Base-by-base conservation (phyloP, 352 stramenopile genomes). In the Phytophthora constricta region DNA sequence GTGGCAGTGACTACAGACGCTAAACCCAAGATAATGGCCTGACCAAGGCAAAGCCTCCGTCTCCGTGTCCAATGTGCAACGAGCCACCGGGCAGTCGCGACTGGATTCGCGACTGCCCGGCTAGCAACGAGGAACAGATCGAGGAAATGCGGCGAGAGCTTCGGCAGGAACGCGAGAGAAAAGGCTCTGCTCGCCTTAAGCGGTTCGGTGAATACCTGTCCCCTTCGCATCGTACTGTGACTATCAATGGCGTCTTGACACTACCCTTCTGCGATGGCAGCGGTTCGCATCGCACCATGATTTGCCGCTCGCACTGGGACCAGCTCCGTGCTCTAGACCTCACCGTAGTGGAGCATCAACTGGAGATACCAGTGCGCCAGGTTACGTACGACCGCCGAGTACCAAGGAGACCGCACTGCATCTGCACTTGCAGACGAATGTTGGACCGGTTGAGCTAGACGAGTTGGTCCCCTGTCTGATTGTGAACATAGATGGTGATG, bases 391-490 rank as follows among this genome's bases (percentile, higher is more conserved):
- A 39, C 16, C 9, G 20, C 16, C 41, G 22, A 22, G 10, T 43
- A n/a, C n/a, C 7, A 34, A 61, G 19, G 23, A 34, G 19, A 25
- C 49, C 37, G 17, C 23, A 7, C 22, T 61, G 9, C 26, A 26
- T 26, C 8, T 61, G 7, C 41, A 9, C 8, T 39, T 61, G 11
- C 22, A 52, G 4, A 61, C 53, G 11, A 39, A 23, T 4, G 27
- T 14, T 19, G 41, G 41, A 20, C 19, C 25, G 13, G 50, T 57
- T 25, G 50, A 57, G 17, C 11, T 57, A 5, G 25, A 19, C 16
- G 56, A 46, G 25, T 41, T 26, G 25, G 22, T 61, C 1, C 10
- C 28, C 11, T 64, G 56, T 22, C 20, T 64, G 27, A 54, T 64
- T 20, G 37, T 56, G 11, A 28, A 54, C 27, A 48, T 17, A 4